Evolutionary conservation across 345 rosid genomes (phyloP).

Genomic region (Clausena lansium): DNA sequence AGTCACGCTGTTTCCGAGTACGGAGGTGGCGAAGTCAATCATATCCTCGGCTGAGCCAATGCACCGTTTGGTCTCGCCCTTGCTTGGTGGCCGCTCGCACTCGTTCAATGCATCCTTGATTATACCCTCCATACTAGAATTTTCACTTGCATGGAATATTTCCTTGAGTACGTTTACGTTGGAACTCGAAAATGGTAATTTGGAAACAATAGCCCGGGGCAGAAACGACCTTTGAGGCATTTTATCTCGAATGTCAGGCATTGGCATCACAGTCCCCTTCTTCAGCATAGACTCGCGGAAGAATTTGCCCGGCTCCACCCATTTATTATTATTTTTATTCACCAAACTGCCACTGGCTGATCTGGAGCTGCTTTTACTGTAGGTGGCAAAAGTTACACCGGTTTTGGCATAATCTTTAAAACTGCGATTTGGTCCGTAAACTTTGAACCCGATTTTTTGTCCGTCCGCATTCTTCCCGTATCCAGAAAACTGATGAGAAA

Average conservation of each 20-base stretch:
- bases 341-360: constrained; percentile 35
- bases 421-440: constrained; percentile 40
- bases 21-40: constrained; percentile 74
- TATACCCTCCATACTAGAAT: constrained; percentile 55
- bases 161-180: constrained; percentile 24
- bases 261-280: constrained; percentile 59
- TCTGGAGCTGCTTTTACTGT: constrained; percentile 23
- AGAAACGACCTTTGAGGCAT: constrained; percentile 91
- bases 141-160: constrained; percentile 55
- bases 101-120: constrained; percentile 51
- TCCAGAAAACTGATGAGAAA: constrained; percentile 46
- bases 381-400: constrained; percentile 42
- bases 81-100: constrained; percentile 65
- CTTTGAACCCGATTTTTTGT: constrained; percentile 39
- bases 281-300: constrained; percentile 65
- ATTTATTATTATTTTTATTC: constrained; percentile 29
- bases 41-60: constrained; percentile 81
- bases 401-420: constrained; percentile 51
- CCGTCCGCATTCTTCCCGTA: constrained; percentile 46
- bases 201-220: constrained; percentile 58
- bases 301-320: constrained; percentile 84
- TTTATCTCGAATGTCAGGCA: constrained; percentile 85
- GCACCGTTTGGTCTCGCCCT: constrained; percentile 83
- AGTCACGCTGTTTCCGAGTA: constrained; percentile 51
- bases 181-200: constrained; percentile 58